Base-by-base conservation (phyloP, 2,329 filamentous ascomycete species). In the Pseudogymnoascus verrucosus region DNA sequence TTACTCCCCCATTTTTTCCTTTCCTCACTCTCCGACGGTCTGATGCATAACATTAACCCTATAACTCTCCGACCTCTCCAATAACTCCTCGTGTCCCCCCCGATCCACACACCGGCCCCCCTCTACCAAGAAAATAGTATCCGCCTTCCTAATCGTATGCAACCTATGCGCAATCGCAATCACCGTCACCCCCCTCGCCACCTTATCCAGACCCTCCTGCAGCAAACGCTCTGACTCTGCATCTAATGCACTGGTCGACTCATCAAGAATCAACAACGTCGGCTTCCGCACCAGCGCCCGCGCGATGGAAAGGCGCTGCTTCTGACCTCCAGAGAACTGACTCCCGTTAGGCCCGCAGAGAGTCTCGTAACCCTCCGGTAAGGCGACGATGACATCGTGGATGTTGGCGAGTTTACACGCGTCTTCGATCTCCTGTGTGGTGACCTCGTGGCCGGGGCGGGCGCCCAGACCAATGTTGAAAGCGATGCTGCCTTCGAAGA, bases 171-270 rank as follows among this genome's bases (percentile, higher is more conserved):
- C 83, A 64, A 86, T 84, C 21, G 82, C 82, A 67, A 86, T 77
- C 14, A 85, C 82, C 0, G 83, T 86, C 54, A 83, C 82, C 63
- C 74, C 81, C 26, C 66, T 77, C 2, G 79, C 78, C 0, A 79
- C 83, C 65, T 76, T 78, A 74, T 89, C 85, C 47, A 91, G 76
- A 0, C 85, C 87, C 26, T 88, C 80, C 63, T 90, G 83, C 23
- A 96, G 81, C 8, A 87, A 75, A 5, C 79, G 78, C 61, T 90
- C 88, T 60, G 84, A 88, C 70, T 87, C 86, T 0, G 84, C 83
- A 69, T 96, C 91, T 2, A 96, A 79, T 3, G 88, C 89, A 51
- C 87, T 90, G 0, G 90, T 96, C 23, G 89, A 89, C 77, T 96
- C 91, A 69, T 96, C 91, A 1, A 96, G 79, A 44, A 96, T 83